Base-by-base conservation (phyloP, 2,329 filamentous ascomycete species). In the Epichloe amarillans region DNA sequence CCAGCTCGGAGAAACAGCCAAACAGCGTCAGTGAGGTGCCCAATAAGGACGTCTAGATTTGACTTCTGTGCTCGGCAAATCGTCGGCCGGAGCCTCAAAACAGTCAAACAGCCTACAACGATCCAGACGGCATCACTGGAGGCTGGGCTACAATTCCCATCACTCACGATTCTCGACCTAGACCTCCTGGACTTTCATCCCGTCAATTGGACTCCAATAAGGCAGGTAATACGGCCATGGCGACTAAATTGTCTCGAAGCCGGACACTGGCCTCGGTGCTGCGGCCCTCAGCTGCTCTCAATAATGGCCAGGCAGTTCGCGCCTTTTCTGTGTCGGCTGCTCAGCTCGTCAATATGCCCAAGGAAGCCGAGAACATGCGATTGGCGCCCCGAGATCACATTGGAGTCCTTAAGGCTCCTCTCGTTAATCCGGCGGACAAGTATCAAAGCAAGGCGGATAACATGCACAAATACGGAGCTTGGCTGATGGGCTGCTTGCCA, bases 401-500 rank as follows among this genome's bases (percentile, higher is more conserved):
- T 53, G 82, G 80, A 59, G 76, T 80, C 58, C 80, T 96, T 57
- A 81, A 86, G 64, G 85, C 75, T 21, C 86, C 89, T 52, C 73
- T 94, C 61, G 79, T 95, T 62, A 96, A 97, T 72, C 90, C 91
- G 37, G 80, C 87, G 68, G 93, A 97, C 77, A 95, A 93, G 71
- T 94, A 89, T 71, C 77, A 84, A 66, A 83, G 86, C 65, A 93
- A 91, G 73, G 81, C 86, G 59, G 86, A 95, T 58, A 79, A 84
- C 65, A 76, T 97, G 65, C 93, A 98, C 76, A 85, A 83, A 63
- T 98, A 98, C 66, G 93, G 93, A 63, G 83, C 94, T 65, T 98
- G 95, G 79, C 74, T 98, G 63, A 91, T 98, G 81, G 90, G 89
- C 59, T 95, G 88, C 69, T 72, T 98, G 64, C 94, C 93, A 62